Evolutionary conservation across 768 basidiomycete genomes (phyloP), one percentile per base, ranked within the genome.

Genomic region (Postia placenta): DNA sequence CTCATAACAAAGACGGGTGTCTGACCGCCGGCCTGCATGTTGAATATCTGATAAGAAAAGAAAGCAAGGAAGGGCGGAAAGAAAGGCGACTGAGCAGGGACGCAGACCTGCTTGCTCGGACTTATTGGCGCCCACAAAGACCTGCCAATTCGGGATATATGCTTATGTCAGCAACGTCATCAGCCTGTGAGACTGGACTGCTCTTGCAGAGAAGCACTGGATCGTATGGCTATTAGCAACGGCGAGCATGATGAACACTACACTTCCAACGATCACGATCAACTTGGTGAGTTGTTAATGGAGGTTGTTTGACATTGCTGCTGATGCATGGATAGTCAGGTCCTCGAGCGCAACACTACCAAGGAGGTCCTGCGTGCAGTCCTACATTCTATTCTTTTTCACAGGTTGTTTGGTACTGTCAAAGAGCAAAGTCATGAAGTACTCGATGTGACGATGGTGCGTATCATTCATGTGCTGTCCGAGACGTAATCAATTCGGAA

Each of bases 1-100:
- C 85, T 88, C 83, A 87, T 87, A 9, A 90, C 86, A 60, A 90
- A 89, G 36, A 92, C 78, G 11, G 88, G 89, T 11, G 87, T 84
- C 61, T 87, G 86, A 48, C 78, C 76, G 30, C 61, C 64, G 48
- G 58, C 43, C 45, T 64, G 58, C 66, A 67, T 68, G 48, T 56
- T 64, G 56, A 36, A 20, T 24, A 19, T 7, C 30, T 33, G 17
- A 35, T 35, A 35, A 9, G 33, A 9, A 35, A 35, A 35, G 33
- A n/a, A 35, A 35, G 9, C n/a, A 35, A n/a, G n/a, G n/a, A n/a
- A n/a, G n/a, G n/a, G n/a, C 33, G 33, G 9, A 35, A 35, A 9
- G n/a, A 35, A n/a, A 35, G n/a, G n/a, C 33, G 33, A 35, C 33
- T 35, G 33, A 35, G 33, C 9, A 35, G n/a, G 11, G 33, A 35